Percentiles rank a stretch among this genome's conserved stretches.
These are phyloP conservation scores for Pontederia paniculata DNA, from an alignment of 176 grass and related monocot genomes.

Conservation along the genomic window DNA sequence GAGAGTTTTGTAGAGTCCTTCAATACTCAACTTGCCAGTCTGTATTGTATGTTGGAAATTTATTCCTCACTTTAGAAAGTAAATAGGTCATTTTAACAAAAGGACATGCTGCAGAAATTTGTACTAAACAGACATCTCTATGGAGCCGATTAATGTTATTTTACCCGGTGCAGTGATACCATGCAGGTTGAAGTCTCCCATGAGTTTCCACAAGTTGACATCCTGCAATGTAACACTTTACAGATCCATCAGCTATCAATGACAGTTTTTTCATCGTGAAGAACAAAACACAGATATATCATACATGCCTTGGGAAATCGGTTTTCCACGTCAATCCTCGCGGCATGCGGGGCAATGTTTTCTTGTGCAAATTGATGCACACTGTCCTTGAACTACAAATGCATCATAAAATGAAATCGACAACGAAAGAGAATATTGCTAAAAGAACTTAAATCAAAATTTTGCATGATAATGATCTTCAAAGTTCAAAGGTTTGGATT, in stretches of 20 bases:
- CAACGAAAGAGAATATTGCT: too few relatives aligned
- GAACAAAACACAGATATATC: background rate
- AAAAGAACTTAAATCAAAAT: too few relatives aligned
- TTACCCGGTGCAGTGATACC: conserved; percentile 79
- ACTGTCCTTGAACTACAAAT: conserved; percentile 78
- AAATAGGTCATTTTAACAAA: too few relatives aligned
- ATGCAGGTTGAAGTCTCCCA: conserved; percentile 95
- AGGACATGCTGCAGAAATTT: too few relatives aligned
- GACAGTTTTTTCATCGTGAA: background rate
- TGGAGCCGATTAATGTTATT: background rate
- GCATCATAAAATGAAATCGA: background rate
- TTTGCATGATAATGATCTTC: too few relatives aligned
- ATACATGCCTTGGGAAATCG: conserved; percentile 43
- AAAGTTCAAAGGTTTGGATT: too few relatives aligned
- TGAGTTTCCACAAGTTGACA: conserved; percentile 79
- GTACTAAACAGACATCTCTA: too few relatives aligned
- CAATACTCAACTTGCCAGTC: too few relatives aligned
- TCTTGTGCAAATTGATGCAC: conserved; percentile 81
- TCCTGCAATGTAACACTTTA: conserved; percentile 21
- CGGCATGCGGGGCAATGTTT: conserved; percentile 71
- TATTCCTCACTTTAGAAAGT: too few relatives aligned
- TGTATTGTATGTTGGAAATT: too few relatives aligned
- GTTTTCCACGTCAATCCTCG: conserved; percentile 54
- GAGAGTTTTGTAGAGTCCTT: too few relatives aligned
- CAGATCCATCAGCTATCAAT: conserved; percentile 1